Evolutionary conservation across 768 basidiomycete genomes (phyloP).

Genomic region (Paxillus ammoniavirescens): DNA sequence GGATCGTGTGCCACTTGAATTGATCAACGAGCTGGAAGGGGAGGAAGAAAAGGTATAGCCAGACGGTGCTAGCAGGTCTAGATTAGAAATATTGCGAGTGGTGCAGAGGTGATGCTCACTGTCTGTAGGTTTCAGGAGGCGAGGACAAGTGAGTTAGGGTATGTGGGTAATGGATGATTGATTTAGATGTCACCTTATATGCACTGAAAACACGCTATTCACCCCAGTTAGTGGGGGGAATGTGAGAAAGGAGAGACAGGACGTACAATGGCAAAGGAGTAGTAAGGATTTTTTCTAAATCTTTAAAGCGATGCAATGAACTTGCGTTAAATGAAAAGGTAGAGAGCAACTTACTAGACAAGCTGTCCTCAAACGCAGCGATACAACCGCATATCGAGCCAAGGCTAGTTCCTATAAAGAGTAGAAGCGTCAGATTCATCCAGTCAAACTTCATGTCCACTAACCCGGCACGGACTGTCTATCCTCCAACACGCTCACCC

Average conservation of each 20-base stretch:
- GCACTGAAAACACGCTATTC: neutral
- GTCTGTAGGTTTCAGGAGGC: neutral
- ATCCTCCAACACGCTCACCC: conserved; percentile 58
- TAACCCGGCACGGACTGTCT: conserved; percentile 56
- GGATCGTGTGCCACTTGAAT: conserved; percentile 64
- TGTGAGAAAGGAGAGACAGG: neutral
- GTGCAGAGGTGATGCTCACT: neutral
- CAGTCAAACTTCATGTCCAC: neutral
- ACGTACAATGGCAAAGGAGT: conserved; percentile 67
- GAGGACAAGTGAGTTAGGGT: neutral
- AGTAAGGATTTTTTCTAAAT: conserved; percentile 58
- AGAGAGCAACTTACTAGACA: conserved; percentile 41
- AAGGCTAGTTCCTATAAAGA: conserved; percentile 42
- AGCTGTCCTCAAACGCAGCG: conserved; percentile 51
- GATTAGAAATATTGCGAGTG: neutral
- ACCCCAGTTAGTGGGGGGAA: neutral
- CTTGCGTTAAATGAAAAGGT: neutral
- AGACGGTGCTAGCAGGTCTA: conserved; percentile 47
- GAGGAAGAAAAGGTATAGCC: conserved; percentile 73
- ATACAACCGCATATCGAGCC: conserved; percentile 49
- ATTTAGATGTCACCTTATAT: neutral
- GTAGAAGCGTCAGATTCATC: neutral
- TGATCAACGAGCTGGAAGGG: conserved; percentile 70
- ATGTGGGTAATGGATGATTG: neutral
- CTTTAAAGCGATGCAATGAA: conserved; percentile 26